Evolutionary conservation across 2,329 filamentous ascomycete species (phyloP).

Genomic region (Claviceps arundinis): DNA sequence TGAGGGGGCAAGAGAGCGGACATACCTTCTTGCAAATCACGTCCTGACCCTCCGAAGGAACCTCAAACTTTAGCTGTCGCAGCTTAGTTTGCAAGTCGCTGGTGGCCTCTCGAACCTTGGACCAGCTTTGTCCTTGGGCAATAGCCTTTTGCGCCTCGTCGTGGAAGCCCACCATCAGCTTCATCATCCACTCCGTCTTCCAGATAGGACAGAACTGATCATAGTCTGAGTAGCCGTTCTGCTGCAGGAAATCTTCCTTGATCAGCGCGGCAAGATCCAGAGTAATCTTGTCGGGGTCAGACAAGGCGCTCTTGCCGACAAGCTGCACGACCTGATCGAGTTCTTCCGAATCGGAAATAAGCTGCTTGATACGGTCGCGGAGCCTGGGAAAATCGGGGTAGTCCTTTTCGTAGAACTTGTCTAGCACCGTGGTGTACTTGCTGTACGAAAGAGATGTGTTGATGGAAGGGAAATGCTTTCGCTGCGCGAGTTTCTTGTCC

Average conservation of each 20-base stretch:
- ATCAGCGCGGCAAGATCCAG: constrained; percentile 80
- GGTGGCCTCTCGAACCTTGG: constrained; percentile 84
- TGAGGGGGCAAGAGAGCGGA: neutral
- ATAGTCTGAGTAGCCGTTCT: constrained; percentile 98
- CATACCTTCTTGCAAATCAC: constrained; percentile 66
- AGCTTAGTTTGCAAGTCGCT: constrained; percentile 73
- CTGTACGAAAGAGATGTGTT: constrained; percentile 91
- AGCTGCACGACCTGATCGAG: constrained; percentile 97
- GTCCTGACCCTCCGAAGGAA: constrained; percentile 75
- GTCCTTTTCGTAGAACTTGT: constrained; percentile 89
- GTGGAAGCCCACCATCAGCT: constrained; percentile 95
- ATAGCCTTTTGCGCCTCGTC: constrained; percentile 96
- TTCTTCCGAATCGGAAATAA: constrained; percentile 90
- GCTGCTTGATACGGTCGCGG: constrained; percentile 83
- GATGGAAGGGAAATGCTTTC: constrained; percentile 98
- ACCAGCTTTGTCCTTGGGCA: constrained; percentile 80
- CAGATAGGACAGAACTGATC: constrained; percentile 98
- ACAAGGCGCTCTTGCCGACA: constrained; percentile 91
- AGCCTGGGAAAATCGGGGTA: constrained; percentile 88
- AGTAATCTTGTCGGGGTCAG: constrained; percentile 96
- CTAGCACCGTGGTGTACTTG: constrained; percentile 83
- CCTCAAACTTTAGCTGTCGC: constrained; percentile 91
- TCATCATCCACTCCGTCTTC: constrained; percentile 99
- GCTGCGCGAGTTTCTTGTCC: constrained; percentile 97
- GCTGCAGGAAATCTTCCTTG: constrained; percentile 98